These are phyloP conservation scores for Nothophaeocryptopus gaeumannii DNA, from an alignment of 2,329 filamentous ascomycete species.

Conservation along the genomic window DNA sequence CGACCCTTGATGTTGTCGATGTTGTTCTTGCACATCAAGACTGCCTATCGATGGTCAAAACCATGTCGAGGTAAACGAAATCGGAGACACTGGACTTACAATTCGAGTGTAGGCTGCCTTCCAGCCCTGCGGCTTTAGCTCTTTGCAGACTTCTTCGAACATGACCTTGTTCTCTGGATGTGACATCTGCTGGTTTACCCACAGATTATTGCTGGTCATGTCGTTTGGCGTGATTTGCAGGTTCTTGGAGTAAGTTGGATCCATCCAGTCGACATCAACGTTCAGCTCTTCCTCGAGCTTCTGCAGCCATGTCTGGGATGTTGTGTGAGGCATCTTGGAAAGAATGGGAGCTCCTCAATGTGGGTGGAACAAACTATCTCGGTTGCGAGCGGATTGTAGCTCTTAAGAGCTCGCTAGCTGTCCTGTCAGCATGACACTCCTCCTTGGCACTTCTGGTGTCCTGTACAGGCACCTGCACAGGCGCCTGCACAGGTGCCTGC, in stretches of 20 bases:
- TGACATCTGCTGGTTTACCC: conserved; percentile 23
- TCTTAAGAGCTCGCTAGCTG: too few relatives aligned
- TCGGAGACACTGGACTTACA: conserved; percentile 5
- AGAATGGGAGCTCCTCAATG: too few relatives aligned
- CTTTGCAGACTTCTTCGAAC: conserved; percentile 23
- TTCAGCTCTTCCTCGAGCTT: conserved; percentile 21
- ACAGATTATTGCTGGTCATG: conserved; percentile 22
- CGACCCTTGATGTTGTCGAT: conserved; percentile 24
- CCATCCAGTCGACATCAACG: conserved; percentile 25
- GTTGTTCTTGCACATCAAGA: conserved; percentile 23
- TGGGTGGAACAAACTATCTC: too few relatives aligned
- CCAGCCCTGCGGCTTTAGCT: conserved; percentile 21
- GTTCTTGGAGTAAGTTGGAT: conserved; percentile 21
- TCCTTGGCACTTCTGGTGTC: neutral
- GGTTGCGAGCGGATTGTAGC: too few relatives aligned
- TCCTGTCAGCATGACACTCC: too few relatives aligned
- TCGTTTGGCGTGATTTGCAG: conserved; percentile 21
- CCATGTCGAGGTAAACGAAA: too few relatives aligned
- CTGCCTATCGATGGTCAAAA: conserved; percentile 10
- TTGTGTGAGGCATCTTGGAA: conserved; percentile 11
- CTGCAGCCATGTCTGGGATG: conserved; percentile 21
- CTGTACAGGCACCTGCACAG: conserved; percentile 1
- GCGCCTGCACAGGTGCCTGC: neutral
- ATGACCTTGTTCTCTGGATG: conserved; percentile 22
- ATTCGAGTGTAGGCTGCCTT: conserved; percentile 23